Base-by-base conservation (phyloP, 306 rosid genomes). In the Sechiopsis laciniata region DNA sequence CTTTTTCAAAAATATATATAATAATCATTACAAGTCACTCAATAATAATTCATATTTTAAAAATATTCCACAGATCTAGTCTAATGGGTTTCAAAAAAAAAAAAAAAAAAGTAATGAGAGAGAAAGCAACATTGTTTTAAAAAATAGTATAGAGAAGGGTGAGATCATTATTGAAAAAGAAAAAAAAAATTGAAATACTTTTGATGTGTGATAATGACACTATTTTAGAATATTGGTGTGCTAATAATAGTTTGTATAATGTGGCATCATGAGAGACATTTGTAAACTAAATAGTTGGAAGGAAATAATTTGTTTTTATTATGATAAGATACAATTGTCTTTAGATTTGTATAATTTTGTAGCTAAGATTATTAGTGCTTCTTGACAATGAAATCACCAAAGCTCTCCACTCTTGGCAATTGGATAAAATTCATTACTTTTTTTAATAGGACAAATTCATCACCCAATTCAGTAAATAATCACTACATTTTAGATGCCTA, bases 301-400 rank as follows among this genome's bases (percentile, higher is more conserved):
- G 46, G 46, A 40, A 37, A 37, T 37, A 4, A 37, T 37, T 37
- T 37, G 8, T 40, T 40, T 40, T 40, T 40, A 40, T 6, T 40
- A 40, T 40, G 10, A 40, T 40, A 40, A 1, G 72, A 66, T 66
- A 66, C 2, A 6, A 45, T 42, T 45, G 55, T 40, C 19, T 10
- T 35, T 32, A 42, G 22, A 16, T 63, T 32, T 63, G 16, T 1
- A 40, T 40, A 66, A 42, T 66, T 35, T 40, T 19, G 32, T 66
- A 42, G 29, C n/a, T 66, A 17, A 45, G 17, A 45, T 66, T 19
- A 66, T 66, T 45, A 45, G 37, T 66, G 72, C 55, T 66, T 66
- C 35, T 66, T 66, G 72, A 66, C 72, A 19, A 66, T 45, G 72
- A 66, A 40, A 17, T 45, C 72, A 66, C 55, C 35, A 20, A 11